Conservation (phyloP, 202 grass and related monocot genomes). For the Bolboschoenoplectus hybrid region DNA sequence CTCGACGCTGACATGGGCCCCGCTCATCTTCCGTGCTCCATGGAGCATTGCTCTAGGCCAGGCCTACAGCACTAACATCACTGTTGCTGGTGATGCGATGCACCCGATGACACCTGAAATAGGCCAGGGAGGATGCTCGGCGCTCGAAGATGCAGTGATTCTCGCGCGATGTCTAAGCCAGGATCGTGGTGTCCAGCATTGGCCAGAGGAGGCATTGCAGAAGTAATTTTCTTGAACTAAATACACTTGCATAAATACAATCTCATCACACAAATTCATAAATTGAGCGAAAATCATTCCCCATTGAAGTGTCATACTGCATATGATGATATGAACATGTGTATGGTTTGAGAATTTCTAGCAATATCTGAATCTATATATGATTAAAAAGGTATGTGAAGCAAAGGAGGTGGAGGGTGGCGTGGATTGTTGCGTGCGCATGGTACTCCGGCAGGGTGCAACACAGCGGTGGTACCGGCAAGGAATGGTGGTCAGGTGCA, state of each 20-base stretch:
- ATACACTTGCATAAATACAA: neutral
- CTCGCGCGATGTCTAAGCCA: conserved; percentile 45
- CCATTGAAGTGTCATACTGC: neutral
- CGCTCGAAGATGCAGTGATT: conserved; percentile 62
- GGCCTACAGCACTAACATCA: conserved; percentile 38
- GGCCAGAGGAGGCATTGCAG: neutral
- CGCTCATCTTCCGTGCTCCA: conserved; percentile 49
- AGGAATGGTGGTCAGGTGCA: conserved; percentile 26
- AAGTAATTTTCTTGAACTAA: conserved; percentile 1
- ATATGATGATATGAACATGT: neutral
- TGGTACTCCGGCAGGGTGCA: conserved; percentile 56
- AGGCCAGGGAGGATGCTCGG: conserved; percentile 64
- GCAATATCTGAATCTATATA: neutral
- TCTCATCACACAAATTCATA: neutral
- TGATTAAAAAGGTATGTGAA: conserved; percentile 33
- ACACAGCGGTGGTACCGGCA: conserved; percentile 42
- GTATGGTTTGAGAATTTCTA: neutral
- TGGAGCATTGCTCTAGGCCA: conserved; percentile 41
- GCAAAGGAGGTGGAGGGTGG: conserved; percentile 42
- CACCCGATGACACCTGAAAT: conserved; percentile 73
- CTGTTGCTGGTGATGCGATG: conserved; percentile 70
- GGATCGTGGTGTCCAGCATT: conserved; percentile 6
- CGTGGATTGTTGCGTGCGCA: conserved; percentile 50
- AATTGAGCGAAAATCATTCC: neutral
- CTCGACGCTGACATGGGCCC: conserved; percentile 55